Evolutionary conservation across 169 alveolate species (phyloP).

Genomic region (Besnoitia besnoiti): DNA sequence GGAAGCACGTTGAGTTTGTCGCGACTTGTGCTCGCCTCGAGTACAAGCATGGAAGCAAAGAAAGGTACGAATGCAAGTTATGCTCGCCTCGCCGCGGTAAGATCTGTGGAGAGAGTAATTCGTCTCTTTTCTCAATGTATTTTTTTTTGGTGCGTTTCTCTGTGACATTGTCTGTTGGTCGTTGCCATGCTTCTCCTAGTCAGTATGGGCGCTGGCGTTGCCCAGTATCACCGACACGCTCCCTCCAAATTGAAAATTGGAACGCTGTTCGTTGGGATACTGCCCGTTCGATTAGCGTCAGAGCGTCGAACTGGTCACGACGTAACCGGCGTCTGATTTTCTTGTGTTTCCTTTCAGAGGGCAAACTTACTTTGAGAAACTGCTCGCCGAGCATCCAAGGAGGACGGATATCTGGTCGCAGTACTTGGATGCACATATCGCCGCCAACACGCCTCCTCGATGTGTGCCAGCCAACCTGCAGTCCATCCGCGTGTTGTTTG

Average conservation of each 20-base stretch:
- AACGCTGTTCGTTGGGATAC: background rate
- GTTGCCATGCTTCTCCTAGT: too few species aligned
- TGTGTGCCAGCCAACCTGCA: constrained; percentile 37
- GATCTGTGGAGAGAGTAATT: too few species aligned
- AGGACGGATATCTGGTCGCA: constrained; percentile 80
- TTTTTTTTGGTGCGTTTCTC: too few species aligned
- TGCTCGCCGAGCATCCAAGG: constrained; percentile 77
- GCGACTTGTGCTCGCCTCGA: constrained; percentile 68
- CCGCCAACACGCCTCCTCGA: constrained; percentile 69
- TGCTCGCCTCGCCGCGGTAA: too few species aligned
- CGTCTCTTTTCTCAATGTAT: too few species aligned
- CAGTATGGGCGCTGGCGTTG: too few species aligned
- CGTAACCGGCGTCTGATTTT: too few species aligned
- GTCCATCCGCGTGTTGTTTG: constrained; percentile 67
- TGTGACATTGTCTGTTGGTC: too few species aligned
- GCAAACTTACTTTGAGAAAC: constrained; percentile 73
- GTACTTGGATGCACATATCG: constrained; percentile 76
- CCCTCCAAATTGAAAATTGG: background rate
- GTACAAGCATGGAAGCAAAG: constrained; percentile 50
- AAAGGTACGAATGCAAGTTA: constrained; percentile 47
- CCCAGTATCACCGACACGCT: too few species aligned
- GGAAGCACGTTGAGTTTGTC: constrained; percentile 69
- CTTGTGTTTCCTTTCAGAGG: constrained; percentile 65
- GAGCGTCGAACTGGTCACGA: background rate
- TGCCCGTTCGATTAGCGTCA: background rate